Base-by-base conservation (phyloP, 257 asterid species). In the Lavandula angustifolia region DNA sequence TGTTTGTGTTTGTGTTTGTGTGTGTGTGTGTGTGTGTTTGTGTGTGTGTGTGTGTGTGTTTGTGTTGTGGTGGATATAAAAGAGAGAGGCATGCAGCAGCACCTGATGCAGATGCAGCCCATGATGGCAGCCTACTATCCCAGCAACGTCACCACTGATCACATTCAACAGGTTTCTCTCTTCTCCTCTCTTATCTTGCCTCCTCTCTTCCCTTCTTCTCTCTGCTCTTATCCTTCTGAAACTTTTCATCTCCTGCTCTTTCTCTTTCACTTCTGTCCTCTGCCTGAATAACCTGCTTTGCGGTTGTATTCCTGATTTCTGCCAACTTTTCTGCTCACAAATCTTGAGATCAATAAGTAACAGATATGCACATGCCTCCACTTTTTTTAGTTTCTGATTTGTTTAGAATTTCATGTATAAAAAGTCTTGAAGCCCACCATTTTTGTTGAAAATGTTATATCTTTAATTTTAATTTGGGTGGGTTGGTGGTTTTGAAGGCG, bases 81-180 rank as follows among this genome's bases (percentile, higher is more conserved):
- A 80, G 72, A 74, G 70, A 70, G 69, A 61, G 67, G 77, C 77
- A 79, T 80, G 82, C 82, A 84, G 85, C 96, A 89, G 96, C 96
- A 92, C 97, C 96, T 87, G 97, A 84, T 89, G 87, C 96, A 92
- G 94, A 84, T 86, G 87, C 97, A 90, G 88, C 92, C 95, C 91
- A 86, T 85, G 81, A 92, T 92, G 99, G 95, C 99, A 82, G 87
- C 97, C 87, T 92, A 92, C 71, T 87, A 87, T 79, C 96, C 92
- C 72, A 79, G 64, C 84, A 92, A 89, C 85, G 95, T 89, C 95
- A 92, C 99, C 13, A 89, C 96, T 84, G 97, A 92, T 87, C 97
- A 84, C 64, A 92, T 92, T 79, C 99, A 92, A 81, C 99, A 92
- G 96, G 98, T 85, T 50, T 9, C 66, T 72, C 70, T 46, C 35